Evolutionary conservation across 108 stramenopile genomes (phyloP).

Genomic region (Cyclotella baltica): DNA sequence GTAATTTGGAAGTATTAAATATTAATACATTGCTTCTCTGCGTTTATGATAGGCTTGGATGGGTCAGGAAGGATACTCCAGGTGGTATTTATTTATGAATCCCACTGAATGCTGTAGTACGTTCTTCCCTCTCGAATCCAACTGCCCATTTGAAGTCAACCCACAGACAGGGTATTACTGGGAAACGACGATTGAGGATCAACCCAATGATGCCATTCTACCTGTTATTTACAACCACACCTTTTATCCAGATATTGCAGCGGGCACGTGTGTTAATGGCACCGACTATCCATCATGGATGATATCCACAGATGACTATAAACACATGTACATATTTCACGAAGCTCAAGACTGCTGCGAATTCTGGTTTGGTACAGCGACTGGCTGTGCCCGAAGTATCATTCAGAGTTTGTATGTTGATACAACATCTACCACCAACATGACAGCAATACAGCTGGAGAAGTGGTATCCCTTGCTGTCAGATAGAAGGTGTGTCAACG

Average conservation of each 20-base stretch:
- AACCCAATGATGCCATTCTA: not conserved
- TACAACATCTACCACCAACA: slow-evolving; percentile 3
- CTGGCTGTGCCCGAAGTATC: slow-evolving; percentile 26
- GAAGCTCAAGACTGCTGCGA: slow-evolving; percentile 27
- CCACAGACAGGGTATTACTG: slow-evolving; percentile 37
- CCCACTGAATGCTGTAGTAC: slow-evolving; percentile 25
- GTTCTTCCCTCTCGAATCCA: slow-evolving; percentile 27
- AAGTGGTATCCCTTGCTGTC: slow-evolving; percentile 38
- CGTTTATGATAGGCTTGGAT: slow-evolving; percentile 33
- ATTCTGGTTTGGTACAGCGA: slow-evolving; percentile 25
- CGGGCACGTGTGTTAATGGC: slow-evolving; percentile 23
- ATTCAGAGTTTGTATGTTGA: slow-evolving; percentile 14
- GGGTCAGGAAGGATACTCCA: slow-evolving; percentile 26
- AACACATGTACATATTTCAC: slow-evolving; percentile 16
- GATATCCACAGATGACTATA: slow-evolving; percentile 18
- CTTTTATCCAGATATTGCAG: no score
- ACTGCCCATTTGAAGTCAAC: slow-evolving; percentile 33
- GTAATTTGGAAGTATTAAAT: not conserved
- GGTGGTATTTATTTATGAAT: slow-evolving; percentile 28
- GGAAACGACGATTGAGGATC: slow-evolving; percentile 10
- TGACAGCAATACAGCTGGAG: not conserved
- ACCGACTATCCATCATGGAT: slow-evolving; percentile 46
- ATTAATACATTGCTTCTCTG: no score
- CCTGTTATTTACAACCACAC: slow-evolving; percentile 37
- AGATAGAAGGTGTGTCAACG: slow-evolving; percentile 27